Conservation (phyloP, 1,139 yeast genomes). For the Suhomyces wounanorum region DNA sequence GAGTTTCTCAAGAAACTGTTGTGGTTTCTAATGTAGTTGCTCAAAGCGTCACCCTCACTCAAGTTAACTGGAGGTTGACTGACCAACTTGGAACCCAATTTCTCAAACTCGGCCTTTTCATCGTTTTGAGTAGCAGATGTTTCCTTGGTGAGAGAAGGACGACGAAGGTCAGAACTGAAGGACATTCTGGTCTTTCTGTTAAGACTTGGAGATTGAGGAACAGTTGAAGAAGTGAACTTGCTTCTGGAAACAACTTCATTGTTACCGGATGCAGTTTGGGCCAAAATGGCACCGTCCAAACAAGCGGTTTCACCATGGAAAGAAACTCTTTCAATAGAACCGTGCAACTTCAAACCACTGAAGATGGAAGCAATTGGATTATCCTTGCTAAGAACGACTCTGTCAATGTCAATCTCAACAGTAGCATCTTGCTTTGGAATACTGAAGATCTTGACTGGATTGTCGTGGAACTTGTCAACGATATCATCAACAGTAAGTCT, state of each 20-base stretch:
- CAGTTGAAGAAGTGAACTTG: conserved; percentile 38
- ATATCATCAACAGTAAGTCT: conserved; percentile 74
- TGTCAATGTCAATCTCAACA: conserved; percentile 83
- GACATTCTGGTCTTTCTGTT: conserved; percentile 50
- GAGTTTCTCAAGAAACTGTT: conserved; percentile 90
- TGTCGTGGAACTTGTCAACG: conserved; percentile 71
- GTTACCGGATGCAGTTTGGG: conserved; percentile 60
- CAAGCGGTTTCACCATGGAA: conserved; percentile 78
- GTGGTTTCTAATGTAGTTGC: conserved; percentile 72
- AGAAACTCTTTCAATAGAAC: conserved; percentile 87
- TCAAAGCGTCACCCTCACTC: conserved; percentile 76
- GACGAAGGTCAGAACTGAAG: conserved; percentile 42
- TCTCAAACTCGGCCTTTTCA: conserved; percentile 49
- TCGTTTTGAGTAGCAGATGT: conserved; percentile 23
- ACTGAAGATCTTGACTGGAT: conserved; percentile 81
- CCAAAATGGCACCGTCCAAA: conserved; percentile 75
- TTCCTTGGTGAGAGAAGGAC: conserved; percentile 45
- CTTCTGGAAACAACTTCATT: conserved; percentile 48
- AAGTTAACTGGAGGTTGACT: conserved; percentile 71
- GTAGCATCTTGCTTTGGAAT: conserved; percentile 77
- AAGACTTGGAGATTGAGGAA: conserved; percentile 50
- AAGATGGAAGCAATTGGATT: conserved; percentile 35
- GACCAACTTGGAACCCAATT: conserved; percentile 69
- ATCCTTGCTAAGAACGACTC: conserved; percentile 51
- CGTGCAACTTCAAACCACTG: conserved; percentile 51